Percentiles rank a stretch among this genome's conserved stretches.
phyloP scores from a whole-genome alignment of 2,329 filamentous ascomycete genomes.

The Emergomyces orientalis region DNA sequence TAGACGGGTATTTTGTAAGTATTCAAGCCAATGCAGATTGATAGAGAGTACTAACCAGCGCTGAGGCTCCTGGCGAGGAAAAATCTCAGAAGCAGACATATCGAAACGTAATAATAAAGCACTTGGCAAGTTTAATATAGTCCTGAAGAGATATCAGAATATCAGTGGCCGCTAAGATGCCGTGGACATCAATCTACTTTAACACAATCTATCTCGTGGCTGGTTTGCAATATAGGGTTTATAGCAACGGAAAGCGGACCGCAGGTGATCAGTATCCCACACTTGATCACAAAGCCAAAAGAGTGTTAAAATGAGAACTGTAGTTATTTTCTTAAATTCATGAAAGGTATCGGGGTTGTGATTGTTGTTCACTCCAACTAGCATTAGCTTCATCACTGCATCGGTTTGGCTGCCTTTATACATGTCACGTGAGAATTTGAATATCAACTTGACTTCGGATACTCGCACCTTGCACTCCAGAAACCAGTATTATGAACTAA shows the following conservation, averaged over 20 bases:
- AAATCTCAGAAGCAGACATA: neutral
- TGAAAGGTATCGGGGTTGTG: neutral
- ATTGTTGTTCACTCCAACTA: neutral
- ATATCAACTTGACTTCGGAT: neutral
- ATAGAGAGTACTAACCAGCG: constrained; percentile 21
- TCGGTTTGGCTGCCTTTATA: too few relatives aligned
- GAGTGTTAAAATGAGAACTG: neutral
- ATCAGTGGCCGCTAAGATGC: neutral
- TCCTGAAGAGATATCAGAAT: neutral
- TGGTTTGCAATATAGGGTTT: neutral
- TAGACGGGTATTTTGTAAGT: constrained; percentile 30
- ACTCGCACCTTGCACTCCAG: neutral
- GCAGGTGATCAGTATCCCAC: neutral
- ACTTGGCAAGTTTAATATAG: neutral
- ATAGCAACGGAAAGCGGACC: neutral
- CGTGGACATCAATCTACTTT: neutral
- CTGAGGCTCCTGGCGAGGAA: constrained; percentile 1
- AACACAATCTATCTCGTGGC: neutral
- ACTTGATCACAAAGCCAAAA: neutral
- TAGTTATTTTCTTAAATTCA: neutral
- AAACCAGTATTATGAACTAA: neutral
- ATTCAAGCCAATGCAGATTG: constrained; percentile 10
- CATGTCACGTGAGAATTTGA: neutral
- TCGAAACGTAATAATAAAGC: neutral
- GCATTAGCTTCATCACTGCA: too few relatives aligned